Conservation (phyloP, 2,329 filamentous ascomycete genomes). For the Arachnomyces sp. region DNA sequence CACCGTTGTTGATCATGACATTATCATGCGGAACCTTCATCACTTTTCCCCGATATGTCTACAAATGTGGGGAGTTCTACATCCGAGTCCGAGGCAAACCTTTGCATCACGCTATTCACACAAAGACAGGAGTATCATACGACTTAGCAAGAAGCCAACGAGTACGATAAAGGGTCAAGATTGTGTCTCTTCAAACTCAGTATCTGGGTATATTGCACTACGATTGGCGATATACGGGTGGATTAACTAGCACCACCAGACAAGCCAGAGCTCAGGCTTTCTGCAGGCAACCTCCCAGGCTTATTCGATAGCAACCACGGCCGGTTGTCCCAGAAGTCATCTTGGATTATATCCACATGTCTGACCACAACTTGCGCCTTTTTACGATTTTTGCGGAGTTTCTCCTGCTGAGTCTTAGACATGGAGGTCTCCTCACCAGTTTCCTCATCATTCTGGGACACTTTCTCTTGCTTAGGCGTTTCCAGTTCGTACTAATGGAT, state of each 20-base stretch:
- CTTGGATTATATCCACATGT: constrained; percentile 89
- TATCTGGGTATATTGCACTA: too few relatives aligned
- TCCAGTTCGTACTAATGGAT: constrained; percentile 59
- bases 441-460: constrained; percentile 8
- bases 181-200: too few relatives aligned
- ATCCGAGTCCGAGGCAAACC: too few relatives aligned
- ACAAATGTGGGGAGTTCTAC: too few relatives aligned
- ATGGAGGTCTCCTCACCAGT: constrained; percentile 39
- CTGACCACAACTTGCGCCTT: constrained; percentile 76
- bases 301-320: constrained; percentile 76
- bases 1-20: neutral
- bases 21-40: too few relatives aligned
- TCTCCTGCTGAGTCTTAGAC: constrained; percentile 75
- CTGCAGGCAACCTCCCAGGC: constrained; percentile 61
- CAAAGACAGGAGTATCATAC: too few relatives aligned
- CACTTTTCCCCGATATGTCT: too few relatives aligned
- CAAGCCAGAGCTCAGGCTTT: constrained; percentile 10
- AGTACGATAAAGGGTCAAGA: too few relatives aligned
- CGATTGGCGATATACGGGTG: too few relatives aligned
- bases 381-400: constrained; percentile 66
- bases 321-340: constrained; percentile 83
- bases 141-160: too few relatives aligned
- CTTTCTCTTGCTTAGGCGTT: constrained; percentile 38
- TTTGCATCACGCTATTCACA: too few relatives aligned
- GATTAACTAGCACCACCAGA: too few relatives aligned